Percentiles rank a stretch among this genome's conserved stretches.
Conservation (phyloP, 257 asterid species). For the Nicotiana tabacum region DNA sequence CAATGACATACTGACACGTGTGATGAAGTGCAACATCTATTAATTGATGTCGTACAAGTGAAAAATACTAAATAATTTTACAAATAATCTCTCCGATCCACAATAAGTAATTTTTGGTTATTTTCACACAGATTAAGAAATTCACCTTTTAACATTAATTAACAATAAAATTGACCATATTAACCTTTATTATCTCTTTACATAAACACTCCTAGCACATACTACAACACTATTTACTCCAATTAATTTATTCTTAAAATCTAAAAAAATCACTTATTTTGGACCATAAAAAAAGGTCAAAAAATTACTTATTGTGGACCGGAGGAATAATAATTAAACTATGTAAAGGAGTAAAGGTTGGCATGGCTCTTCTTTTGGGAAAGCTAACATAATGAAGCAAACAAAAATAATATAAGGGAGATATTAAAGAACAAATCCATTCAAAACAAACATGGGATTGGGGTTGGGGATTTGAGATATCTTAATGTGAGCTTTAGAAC, state of each 20-base stretch:
- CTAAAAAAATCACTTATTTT: too few relatives aligned
- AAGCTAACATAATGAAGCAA: conserved; percentile 9
- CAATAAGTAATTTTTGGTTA: too few relatives aligned
- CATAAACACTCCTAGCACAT: too few relatives aligned
- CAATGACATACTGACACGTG: conserved; percentile 30
- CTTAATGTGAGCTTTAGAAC: conserved; percentile 23
- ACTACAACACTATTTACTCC: too few relatives aligned
- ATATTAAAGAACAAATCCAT: conserved; percentile 17
- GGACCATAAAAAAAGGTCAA: too few relatives aligned
- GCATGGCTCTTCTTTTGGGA: conserved; percentile 48
- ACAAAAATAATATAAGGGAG: background rate
- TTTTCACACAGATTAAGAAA: too few relatives aligned
- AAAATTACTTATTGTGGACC: too few relatives aligned
- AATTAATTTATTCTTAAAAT: too few relatives aligned
- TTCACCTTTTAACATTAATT: too few relatives aligned
- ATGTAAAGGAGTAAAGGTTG: conserved; percentile 31
- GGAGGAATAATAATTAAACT: background rate
- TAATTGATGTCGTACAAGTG: conserved; percentile 33
- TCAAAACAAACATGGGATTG: conserved; percentile 32
- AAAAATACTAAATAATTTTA: conserved; percentile 6
- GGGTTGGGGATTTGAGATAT: conserved; percentile 37
- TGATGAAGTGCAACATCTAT: conserved; percentile 14
- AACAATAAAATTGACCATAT: too few relatives aligned
- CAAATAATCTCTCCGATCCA: background rate
- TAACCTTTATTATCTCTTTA: too few relatives aligned